Percentiles rank a stretch among this genome's conserved stretches.
These are phyloP conservation scores for Skeletonema grethae DNA, from an alignment of 108 stramenopile species.

Conservation along the genomic window DNA sequence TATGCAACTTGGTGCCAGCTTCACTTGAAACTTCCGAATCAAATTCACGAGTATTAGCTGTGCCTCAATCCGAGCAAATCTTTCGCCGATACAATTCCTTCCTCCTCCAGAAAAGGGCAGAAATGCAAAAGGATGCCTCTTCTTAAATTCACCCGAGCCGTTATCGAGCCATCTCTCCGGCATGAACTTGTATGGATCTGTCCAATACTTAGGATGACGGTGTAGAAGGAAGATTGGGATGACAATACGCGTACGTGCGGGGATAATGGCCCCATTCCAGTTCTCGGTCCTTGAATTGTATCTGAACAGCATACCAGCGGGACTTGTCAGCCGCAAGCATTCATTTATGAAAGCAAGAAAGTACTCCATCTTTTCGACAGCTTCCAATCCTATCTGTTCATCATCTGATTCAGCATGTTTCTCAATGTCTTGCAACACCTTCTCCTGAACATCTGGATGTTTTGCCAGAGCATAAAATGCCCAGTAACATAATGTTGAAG, in stretches of 20 bases:
- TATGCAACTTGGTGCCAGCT: neutral
- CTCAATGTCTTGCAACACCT: slow-evolving; percentile 46
- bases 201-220: slow-evolving; percentile 7
- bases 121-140: slow-evolving; percentile 4
- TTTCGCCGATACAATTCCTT: slow-evolving; percentile 6
- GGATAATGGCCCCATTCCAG: slow-evolving; percentile 2
- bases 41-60: slow-evolving; percentile 8
- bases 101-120: slow-evolving; percentile 10
- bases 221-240: slow-evolving; percentile 1
- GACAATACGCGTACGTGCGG: neutral
- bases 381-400: slow-evolving; percentile 24
- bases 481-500: slow-evolving; percentile 58
- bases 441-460: slow-evolving; percentile 45
- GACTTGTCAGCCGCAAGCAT: slow-evolving; percentile 50
- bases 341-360: slow-evolving; percentile 53
- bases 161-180: slow-evolving; percentile 11
- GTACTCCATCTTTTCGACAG: slow-evolving; percentile 54
- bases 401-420: slow-evolving; percentile 19
- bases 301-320: slow-evolving; percentile 7
- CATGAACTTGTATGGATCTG: neutral
- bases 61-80: slow-evolving; percentile 15
- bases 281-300: neutral
- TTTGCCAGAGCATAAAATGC: slow-evolving; percentile 45
- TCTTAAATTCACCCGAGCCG: neutral
- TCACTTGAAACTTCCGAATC: slow-evolving; percentile 2